These are phyloP conservation scores for Podaxis sp. DNA, from an alignment of 768 basidiomycete species.

Conservation along the genomic window DNA sequence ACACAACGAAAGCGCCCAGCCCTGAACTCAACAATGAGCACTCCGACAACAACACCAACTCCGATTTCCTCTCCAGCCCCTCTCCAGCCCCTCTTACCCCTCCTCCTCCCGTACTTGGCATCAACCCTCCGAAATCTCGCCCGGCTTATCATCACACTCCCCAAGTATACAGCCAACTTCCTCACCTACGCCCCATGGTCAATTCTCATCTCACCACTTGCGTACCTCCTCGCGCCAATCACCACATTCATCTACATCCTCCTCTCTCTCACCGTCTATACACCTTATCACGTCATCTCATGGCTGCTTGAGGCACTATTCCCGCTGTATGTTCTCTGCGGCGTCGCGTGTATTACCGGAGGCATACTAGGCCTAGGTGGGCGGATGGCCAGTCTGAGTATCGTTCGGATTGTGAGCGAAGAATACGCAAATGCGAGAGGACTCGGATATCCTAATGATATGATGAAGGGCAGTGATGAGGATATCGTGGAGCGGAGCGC, in stretches of 20 bases:
- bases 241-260: conserved; percentile 40
- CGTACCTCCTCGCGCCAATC: conserved; percentile 51
- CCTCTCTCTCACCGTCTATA: conserved; percentile 40
- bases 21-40: background rate
- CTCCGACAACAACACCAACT: conserved; percentile 1
- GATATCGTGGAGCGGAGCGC: conserved; percentile 8
- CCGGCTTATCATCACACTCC: conserved; percentile 13
- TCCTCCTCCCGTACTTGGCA: background rate
- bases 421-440: background rate
- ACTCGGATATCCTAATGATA: background rate
- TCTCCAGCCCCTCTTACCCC: background rate
- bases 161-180: conserved; percentile 14
- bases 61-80: background rate
- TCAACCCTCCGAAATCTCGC: background rate
- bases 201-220: conserved; percentile 29
- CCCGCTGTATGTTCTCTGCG: conserved; percentile 57
- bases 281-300: conserved; percentile 41
- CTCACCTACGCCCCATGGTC: conserved; percentile 22
- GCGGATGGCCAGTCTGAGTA: conserved; percentile 18
- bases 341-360: conserved; percentile 56
- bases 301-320: conserved; percentile 45
- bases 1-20: background rate
- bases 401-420: background rate
- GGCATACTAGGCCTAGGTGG: conserved; percentile 42
- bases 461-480: background rate